Percentiles rank a stretch among this genome's conserved stretches.
Conservation (phyloP, 2,329 filamentous ascomycete genomes). For the Colletotrichum tabaci region DNA sequence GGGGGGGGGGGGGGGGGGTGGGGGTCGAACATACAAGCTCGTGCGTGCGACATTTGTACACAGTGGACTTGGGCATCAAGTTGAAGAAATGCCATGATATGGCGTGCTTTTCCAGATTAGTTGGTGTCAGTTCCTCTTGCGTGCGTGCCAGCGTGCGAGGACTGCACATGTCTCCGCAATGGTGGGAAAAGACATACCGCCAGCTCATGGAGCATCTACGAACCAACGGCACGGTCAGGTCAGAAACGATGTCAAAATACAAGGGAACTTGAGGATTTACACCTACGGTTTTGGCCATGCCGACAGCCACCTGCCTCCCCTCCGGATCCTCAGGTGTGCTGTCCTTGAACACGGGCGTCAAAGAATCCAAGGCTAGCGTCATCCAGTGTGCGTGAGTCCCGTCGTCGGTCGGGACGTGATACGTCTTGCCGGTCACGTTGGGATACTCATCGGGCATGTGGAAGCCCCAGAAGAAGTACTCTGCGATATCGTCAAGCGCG, state of each 20-base stretch:
- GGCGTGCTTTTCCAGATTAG: not conserved
- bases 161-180: too few relatives aligned
- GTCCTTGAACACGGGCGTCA: constrained; percentile 3
- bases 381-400: not conserved
- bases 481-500: not conserved
- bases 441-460: constrained; percentile 3
- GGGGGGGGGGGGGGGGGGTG: too few relatives aligned
- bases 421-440: not conserved
- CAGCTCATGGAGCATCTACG: constrained; percentile 29
- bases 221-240: not conserved
- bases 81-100: not conserved
- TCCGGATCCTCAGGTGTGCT: not conserved
- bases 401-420: accelerated
- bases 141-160: not conserved
- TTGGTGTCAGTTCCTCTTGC: too few relatives aligned
- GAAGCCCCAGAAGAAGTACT: constrained; percentile 22
- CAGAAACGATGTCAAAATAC: not conserved
- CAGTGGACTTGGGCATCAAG: not conserved
- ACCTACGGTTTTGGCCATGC: constrained; percentile 2
- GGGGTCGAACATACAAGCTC: not conserved
- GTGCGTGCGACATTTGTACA: accelerated
- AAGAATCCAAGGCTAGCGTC: not conserved
- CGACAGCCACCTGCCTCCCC: constrained; percentile 3
- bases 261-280: not conserved
- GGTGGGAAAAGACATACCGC: constrained; percentile 1